Evolutionary conservation across 2,329 filamentous ascomycete species (phyloP).

Genomic region (Diaporthe australafricana): DNA sequence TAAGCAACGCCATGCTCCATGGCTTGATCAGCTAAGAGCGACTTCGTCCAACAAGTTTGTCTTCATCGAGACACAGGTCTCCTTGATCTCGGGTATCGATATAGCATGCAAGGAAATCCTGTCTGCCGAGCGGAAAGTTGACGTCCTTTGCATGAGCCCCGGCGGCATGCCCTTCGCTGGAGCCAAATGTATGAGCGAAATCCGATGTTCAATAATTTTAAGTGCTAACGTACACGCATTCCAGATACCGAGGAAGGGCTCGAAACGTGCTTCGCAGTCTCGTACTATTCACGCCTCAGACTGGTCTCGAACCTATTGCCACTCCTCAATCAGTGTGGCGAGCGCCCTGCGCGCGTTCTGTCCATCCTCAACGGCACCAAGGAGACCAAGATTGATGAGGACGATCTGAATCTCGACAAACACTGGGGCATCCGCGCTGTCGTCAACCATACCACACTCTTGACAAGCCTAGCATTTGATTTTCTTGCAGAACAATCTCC

Average conservation of each 20-base stretch:
- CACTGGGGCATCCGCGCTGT: slow-evolving; percentile 39
- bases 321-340: slow-evolving; percentile 41
- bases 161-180: slow-evolving; percentile 41
- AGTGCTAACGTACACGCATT: not conserved
- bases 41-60: slow-evolving; percentile 40
- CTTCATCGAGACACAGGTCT: slow-evolving; percentile 45
- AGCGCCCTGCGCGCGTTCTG: slow-evolving; percentile 45
- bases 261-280: slow-evolving; percentile 44
- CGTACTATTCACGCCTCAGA: slow-evolving; percentile 48
- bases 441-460: slow-evolving; percentile 44
- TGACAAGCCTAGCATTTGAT: slow-evolving; percentile 47
- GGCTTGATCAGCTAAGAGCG: slow-evolving; percentile 34
- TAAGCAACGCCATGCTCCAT: slow-evolving; percentile 29
- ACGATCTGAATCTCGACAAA: slow-evolving; percentile 45
- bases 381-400: slow-evolving; percentile 44
- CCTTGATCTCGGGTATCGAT: slow-evolving; percentile 42
- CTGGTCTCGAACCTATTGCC: slow-evolving; percentile 48
- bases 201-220: not conserved
- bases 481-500: slow-evolving; percentile 40
- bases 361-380: slow-evolving; percentile 46
- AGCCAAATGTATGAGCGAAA: slow-evolving; percentile 37
- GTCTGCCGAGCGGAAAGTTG: slow-evolving; percentile 39
- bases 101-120: slow-evolving; percentile 38
- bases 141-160: slow-evolving; percentile 45
- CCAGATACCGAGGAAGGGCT: slow-evolving; percentile 48